Conservation (phyloP, 179 eudicot species). For the Monotropa hypopitys region DNA sequence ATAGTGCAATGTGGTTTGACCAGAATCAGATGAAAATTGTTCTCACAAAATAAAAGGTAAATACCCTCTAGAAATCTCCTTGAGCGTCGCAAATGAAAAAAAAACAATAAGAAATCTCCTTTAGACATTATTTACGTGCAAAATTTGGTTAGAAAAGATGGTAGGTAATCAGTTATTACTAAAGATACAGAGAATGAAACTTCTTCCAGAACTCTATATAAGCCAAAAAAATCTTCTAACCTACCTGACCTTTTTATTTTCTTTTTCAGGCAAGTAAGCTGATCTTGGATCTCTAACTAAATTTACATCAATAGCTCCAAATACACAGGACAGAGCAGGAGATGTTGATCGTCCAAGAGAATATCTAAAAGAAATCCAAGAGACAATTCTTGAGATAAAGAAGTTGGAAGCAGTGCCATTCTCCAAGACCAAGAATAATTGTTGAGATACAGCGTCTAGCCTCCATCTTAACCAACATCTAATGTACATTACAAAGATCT, state of each 20-base stretch:
- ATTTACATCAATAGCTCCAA: background rate
- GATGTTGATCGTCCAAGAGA: background rate
- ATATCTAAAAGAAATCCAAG: background rate
- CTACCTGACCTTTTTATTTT: background rate
- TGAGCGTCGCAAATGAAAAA: background rate
- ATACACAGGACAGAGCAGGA: background rate
- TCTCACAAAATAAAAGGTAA: background rate
- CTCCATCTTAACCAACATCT: background rate
- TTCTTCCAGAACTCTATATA: background rate
- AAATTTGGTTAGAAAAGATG: background rate
- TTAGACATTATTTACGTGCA: too few species aligned
- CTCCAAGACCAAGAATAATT: background rate
- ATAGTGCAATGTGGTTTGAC: background rate
- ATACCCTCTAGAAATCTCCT: background rate
- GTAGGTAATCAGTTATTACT: too few species aligned
- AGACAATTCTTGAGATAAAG: background rate
- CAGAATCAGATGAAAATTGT: background rate
- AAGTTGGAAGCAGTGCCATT: background rate
- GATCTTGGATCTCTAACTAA: background rate
- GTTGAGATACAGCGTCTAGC: background rate
- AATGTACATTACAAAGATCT: background rate
- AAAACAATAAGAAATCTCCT: background rate
- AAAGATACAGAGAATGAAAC: background rate
- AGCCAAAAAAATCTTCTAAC: background rate
- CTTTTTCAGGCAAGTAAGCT: background rate